Conservation (phyloP, 495 filamentous ascomycete species). For the Neohortaea acidophila region DNA sequence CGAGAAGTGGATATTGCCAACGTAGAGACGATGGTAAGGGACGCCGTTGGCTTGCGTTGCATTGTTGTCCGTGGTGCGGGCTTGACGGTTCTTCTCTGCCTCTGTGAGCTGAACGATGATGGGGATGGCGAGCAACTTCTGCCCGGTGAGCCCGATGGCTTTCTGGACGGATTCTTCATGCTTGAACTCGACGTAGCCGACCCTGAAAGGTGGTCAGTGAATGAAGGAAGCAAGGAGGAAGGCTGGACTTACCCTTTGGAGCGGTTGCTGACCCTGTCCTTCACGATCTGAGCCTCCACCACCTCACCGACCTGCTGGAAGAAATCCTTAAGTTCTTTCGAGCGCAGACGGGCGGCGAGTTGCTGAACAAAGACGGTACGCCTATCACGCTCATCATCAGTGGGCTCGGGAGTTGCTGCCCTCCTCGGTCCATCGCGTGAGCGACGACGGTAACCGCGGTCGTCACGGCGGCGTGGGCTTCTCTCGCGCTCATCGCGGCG, state of each 20-base stretch:
- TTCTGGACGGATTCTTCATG: constrained; percentile 82
- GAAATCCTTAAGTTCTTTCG: constrained; percentile 83
- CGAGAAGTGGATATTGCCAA: constrained; percentile 99
- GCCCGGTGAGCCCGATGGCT: constrained; percentile 96
- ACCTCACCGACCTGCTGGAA: constrained; percentile 95
- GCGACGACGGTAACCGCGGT: constrained; percentile 12
- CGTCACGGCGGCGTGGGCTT: constrained; percentile 6
- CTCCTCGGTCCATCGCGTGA: constrained; percentile 32
- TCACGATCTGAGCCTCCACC: constrained; percentile 98
- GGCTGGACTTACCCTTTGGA: constrained; percentile 72
- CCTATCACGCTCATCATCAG: constrained; percentile 90
- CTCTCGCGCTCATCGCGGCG: constrained; percentile 24
- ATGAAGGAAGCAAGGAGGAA: constrained; percentile 2
- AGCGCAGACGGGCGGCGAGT: constrained; percentile 78
- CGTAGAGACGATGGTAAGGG: constrained; percentile 96
- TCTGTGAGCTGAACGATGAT: constrained; percentile 98
- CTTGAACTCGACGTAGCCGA: constrained; percentile 99
- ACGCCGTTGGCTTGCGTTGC: constrained; percentile 55
- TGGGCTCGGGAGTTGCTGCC: constrained; percentile 38
- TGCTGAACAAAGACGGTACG: constrained; percentile 98
- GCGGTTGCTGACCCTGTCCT: constrained; percentile 87
- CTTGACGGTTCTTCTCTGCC: constrained; percentile 98
- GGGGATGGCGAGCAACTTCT: constrained; percentile 94
- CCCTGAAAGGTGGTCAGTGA: constrained; percentile 43
- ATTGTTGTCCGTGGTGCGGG: constrained; percentile 60